A percentile compares a stretch with the other conserved stretches of the same genome.
These are phyloP conservation scores for Laetiporus sulphureus DNA, from an alignment of 1,284 basidiomycete species.

Conservation along the genomic window DNA sequence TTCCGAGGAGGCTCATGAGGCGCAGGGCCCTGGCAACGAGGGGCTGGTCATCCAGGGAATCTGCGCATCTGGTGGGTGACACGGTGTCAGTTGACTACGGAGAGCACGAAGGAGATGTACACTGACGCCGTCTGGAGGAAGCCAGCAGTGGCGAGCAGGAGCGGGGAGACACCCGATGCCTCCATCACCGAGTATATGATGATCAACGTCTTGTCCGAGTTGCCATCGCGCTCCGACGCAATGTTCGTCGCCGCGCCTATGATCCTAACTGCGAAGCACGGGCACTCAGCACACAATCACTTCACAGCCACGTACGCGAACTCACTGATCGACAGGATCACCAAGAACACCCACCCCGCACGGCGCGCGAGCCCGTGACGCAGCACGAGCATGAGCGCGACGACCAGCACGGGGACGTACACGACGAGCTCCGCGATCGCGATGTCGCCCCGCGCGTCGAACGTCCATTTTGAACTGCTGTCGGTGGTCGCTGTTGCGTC, in stretches of 20 bases:
- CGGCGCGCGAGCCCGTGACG: constrained; percentile 49
- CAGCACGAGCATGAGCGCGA: constrained; percentile 36
- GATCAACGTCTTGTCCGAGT: constrained; percentile 36
- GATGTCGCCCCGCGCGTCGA: constrained; percentile 13
- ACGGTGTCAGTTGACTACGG: constrained; percentile 15
- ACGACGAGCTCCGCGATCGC: constrained; percentile 20
- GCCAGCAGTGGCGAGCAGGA: constrained; percentile 50
- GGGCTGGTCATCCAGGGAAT: constrained; percentile 12
- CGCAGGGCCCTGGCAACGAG: constrained; percentile 23
- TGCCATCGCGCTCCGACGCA: constrained; percentile 37
- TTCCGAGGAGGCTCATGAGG: constrained; percentile 35
- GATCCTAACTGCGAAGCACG: constrained; percentile 39
- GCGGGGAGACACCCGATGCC: constrained; percentile 42
- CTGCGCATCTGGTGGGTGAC: constrained; percentile 24
- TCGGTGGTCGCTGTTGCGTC: too few relatives aligned
- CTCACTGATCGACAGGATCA: constrained; percentile 41
- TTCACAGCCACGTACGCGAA: constrained; percentile 2
- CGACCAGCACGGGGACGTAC: constrained; percentile 44
- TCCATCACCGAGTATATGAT: constrained; percentile 50
- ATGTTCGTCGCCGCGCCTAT: constrained; percentile 50
- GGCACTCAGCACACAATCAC: not conserved
- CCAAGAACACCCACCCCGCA: constrained; percentile 56
- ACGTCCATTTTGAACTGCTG: too few relatives aligned
- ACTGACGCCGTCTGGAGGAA: constrained; percentile 57
- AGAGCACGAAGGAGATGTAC: not conserved